These are phyloP conservation scores for Cicer judaicum DNA, from an alignment of 306 rosid genomes.

Conservation along the genomic window DNA sequence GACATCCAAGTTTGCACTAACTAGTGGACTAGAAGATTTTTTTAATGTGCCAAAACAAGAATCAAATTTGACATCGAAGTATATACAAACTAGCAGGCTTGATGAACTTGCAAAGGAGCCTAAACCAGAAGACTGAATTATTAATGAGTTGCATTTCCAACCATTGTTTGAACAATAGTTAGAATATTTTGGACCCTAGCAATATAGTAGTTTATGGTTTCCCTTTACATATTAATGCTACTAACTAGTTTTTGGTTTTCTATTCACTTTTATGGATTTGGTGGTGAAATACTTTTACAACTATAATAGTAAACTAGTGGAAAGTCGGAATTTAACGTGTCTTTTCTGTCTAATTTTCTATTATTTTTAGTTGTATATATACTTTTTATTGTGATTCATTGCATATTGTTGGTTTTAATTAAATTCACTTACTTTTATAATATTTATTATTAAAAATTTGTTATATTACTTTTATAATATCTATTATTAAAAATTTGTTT, in stretches of 20 bases:
- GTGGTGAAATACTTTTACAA: not conserved
- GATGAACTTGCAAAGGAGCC: conserved; percentile 38
- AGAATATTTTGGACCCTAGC: conserved; percentile 4
- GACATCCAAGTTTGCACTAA: conserved; percentile 38
- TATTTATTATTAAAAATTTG: no score
- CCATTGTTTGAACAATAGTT: conserved; percentile 7
- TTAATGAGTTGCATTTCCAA: not conserved
- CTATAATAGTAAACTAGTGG: not conserved
- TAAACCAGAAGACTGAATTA: conserved; percentile 15
- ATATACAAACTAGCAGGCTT: conserved; percentile 28
- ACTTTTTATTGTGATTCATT: no score
- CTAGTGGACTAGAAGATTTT: conserved; percentile 36
- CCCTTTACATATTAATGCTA: not conserved
- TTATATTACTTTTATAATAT: no score
- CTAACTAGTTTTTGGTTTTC: not conserved
- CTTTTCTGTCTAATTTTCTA: no score
- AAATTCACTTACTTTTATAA: no score
- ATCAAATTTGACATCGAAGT: conserved; percentile 37
- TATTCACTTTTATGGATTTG: not conserved
- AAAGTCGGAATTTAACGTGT: no score
- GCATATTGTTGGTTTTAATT: no score
- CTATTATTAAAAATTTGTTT: no score
- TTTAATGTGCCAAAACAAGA: conserved; percentile 41
- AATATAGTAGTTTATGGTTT: conserved; percentile 13
- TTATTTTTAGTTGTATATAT: no score